Evolutionary conservation across 805 yeast species (phyloP), one percentile per base, ranked within the genome.

Genomic region (Wickerhamomyces rabaulensis): DNA sequence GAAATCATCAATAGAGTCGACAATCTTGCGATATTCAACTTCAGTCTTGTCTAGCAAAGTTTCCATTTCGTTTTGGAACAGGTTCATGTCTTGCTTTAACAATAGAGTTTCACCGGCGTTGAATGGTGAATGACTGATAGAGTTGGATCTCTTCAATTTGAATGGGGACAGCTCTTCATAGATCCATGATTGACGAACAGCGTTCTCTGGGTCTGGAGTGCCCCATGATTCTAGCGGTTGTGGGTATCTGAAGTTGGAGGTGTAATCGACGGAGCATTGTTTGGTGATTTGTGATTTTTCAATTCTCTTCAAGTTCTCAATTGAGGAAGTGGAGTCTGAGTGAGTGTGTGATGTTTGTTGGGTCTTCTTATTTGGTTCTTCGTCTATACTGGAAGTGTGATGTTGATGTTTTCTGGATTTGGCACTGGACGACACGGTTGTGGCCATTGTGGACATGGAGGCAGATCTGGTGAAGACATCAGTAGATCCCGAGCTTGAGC

Each of bases 371-470:
- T 20, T 44, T n/a, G 42, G 21, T 25, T 40, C 27, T 25, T 40
- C 43, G 35, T 25, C 33, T 17, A 26, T 46, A 41, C 38, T 39
- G 50, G 43, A 26, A 46, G 47, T n/a, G 27, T 26, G 39, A 45
- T 51, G 42, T 1, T 54, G 45, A 36, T 33, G 54, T 39, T 44
- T 52, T 46, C 40, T 51, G 22, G 47, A 45, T 33, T 39, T 43
- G 6, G 20, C 33, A 9, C 36, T 27, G 12, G 52, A 44, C 12
- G 52, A 44, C 15, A 47, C 40, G 1, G 58, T 43, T 4, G 62
- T 57, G 10, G 62, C 58, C 17, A 47, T 36, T 1, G 63, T 60
- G 2, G 62, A 57, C 13, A 60, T 42, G 4, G 64, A 60, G 3
- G 46, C 56, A 6, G 59, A 47, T 46, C 56, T 54, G 42, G 38